phyloP scores from a whole-genome alignment of 306 rosid genomes.

The Casuarina glauca region DNA sequence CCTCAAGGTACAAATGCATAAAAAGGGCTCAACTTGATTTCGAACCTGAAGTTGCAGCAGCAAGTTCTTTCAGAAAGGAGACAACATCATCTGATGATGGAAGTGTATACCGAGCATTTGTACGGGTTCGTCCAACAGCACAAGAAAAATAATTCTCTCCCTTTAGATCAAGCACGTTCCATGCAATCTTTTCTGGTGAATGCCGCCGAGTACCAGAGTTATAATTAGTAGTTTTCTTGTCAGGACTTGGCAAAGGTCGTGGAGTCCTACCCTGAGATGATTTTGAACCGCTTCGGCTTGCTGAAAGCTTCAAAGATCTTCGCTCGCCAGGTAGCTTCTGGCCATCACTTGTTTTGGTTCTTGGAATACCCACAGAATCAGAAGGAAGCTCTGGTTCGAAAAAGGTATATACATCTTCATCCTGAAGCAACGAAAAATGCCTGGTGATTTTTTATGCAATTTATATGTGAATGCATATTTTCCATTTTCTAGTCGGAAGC shows the following conservation, averaged over 20 bases:
- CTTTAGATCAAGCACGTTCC: conserved; percentile 93
- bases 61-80: conserved; percentile 61
- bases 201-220: conserved; percentile 32
- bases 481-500: not conserved
- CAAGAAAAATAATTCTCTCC: conserved; percentile 94
- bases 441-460: not conserved
- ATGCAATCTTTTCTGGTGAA: conserved; percentile 69
- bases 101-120: conserved; percentile 74
- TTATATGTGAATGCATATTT: not conserved
- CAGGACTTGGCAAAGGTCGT: conserved; percentile 37
- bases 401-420: conserved; percentile 89
- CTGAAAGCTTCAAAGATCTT: conserved; percentile 50
- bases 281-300: conserved; percentile 49
- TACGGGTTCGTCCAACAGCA: conserved; percentile 73
- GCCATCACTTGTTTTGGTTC: conserved; percentile 58
- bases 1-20: not conserved
- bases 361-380: conserved; percentile 37
- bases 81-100: conserved; percentile 73
- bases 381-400: conserved; percentile 89
- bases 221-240: conserved; percentile 56
- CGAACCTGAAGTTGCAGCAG: conserved; percentile 31
- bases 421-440: conserved; percentile 50
- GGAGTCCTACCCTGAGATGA: conserved; percentile 53
- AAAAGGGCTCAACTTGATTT: conserved; percentile 1
- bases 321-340: conserved; percentile 55